These are phyloP conservation scores for Albophoma yamanashiensis DNA, from an alignment of 2,329 filamentous ascomycete species.

Conservation along the genomic window DNA sequence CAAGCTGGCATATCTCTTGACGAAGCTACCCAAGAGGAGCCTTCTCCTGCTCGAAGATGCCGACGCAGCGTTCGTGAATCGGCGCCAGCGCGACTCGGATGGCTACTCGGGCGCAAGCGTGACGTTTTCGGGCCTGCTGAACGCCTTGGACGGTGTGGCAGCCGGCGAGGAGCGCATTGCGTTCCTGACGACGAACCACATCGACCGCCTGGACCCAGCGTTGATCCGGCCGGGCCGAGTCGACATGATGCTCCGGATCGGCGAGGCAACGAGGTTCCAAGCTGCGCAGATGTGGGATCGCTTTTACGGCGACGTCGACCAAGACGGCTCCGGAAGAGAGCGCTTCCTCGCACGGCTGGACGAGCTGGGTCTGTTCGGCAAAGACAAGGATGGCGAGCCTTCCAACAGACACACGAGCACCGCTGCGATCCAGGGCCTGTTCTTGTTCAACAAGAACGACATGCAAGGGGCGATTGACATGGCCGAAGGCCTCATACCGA, in stretches of 20 bases:
- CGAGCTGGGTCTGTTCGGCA: conserved; percentile 58
- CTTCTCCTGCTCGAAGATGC: conserved; percentile 82
- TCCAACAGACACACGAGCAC: conserved; percentile 59
- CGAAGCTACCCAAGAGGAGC: conserved; percentile 73
- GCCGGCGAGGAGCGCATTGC: conserved; percentile 90
- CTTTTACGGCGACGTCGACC: conserved; percentile 81
- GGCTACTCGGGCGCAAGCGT: conserved; percentile 82
- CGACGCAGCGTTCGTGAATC: conserved; percentile 81
- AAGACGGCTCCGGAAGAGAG: conserved; percentile 47
- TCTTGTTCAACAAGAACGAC: conserved; percentile 89
- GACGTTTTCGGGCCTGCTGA: conserved; percentile 85
- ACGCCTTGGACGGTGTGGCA: conserved; percentile 81
- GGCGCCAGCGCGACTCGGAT: conserved; percentile 64
- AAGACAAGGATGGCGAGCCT: conserved; percentile 34
- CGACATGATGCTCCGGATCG: conserved; percentile 85
- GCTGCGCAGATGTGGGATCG: conserved; percentile 84
- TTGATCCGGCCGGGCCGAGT: conserved; percentile 85
- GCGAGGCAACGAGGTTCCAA: conserved; percentile 78
- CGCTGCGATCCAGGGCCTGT: conserved; percentile 86
- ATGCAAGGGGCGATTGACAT: conserved; percentile 77
- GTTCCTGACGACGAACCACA: conserved; percentile 90
- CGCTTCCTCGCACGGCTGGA: conserved; percentile 63
- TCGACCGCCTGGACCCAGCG: conserved; percentile 80
- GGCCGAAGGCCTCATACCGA: conserved; percentile 56
- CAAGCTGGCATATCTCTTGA: conserved; percentile 73